phyloP scores from a whole-genome alignment of 78 protist genomes.

The Planoprotostelium fungivorum region DNA sequence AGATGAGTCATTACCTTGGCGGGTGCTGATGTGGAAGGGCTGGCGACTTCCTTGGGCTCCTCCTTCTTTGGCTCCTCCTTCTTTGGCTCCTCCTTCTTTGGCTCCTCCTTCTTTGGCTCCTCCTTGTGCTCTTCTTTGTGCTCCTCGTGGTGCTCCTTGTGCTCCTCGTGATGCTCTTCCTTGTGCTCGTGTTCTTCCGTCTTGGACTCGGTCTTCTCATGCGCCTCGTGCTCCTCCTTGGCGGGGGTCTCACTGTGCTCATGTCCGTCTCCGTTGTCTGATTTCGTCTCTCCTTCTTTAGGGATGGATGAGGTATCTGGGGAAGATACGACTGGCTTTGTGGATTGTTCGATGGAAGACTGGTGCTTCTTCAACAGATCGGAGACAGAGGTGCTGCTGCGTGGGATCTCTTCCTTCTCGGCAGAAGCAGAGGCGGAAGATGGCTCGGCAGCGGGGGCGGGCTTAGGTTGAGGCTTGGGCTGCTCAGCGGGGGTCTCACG shows the following conservation, averaged over 20 bases:
- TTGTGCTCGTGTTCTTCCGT: neutral
- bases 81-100: neutral
- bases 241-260: too few relatives aligned
- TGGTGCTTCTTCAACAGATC: neutral
- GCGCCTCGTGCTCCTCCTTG: too few relatives aligned
- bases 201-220: too few relatives aligned
- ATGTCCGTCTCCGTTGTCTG: too few relatives aligned
- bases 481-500: neutral
- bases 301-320: neutral
- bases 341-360: neutral
- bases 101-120: neutral
- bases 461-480: neutral
- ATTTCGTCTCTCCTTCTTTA: neutral
- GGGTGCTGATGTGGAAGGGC: too few relatives aligned
- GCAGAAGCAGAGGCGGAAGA: neutral
- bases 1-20: too few relatives aligned
- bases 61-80: neutral
- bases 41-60: neutral
- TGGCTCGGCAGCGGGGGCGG: neutral
- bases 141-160: neutral
- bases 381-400: neutral
- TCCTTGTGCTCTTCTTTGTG: neutral
- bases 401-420: neutral
- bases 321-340: neutral
- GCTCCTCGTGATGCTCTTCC: neutral